phyloP scores from a whole-genome alignment of 306 rosid species.

The Corylus avellana region DNA sequence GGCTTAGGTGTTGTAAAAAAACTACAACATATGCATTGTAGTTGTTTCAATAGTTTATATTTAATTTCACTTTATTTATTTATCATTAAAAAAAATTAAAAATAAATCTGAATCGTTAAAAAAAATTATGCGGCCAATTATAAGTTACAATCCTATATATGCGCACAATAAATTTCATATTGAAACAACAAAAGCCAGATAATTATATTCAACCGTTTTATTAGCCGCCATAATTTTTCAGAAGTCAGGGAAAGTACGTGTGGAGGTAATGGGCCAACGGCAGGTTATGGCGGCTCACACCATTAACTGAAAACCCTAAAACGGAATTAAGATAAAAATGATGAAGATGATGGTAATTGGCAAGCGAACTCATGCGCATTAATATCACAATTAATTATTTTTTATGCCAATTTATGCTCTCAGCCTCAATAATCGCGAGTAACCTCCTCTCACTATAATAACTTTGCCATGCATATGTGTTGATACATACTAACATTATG shows the following conservation, averaged over 20 bases:
- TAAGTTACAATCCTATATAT: not conserved
- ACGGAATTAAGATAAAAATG: not conserved
- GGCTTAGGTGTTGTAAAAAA: no score
- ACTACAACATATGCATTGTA: no score
- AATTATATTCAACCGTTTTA: not conserved
- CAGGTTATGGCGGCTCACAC: not conserved
- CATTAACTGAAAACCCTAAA: not conserved
- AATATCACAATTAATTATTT: conserved; percentile 16
- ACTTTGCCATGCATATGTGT: not conserved
- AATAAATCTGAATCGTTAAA: no score
- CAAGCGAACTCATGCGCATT: conserved; percentile 1
- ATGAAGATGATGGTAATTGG: not conserved
- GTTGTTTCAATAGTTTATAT: no score
- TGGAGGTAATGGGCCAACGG: not conserved
- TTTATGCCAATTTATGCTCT: conserved; percentile 23
- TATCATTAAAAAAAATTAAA: no score
- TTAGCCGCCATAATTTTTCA: not conserved
- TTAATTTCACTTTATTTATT: no score
- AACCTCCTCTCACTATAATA: conserved; percentile 3
- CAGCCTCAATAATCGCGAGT: conserved; percentile 31
- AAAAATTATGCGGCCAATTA: not conserved
- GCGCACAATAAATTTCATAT: not conserved
- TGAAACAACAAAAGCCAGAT: not conserved
- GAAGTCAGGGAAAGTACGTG: not conserved
- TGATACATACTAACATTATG: no score